A percentile compares a stretch with the other conserved stretches of the same genome.
Evolutionary conservation across 306 rosid genomes (phyloP).

Genomic region (Acacia confusa): DNA sequence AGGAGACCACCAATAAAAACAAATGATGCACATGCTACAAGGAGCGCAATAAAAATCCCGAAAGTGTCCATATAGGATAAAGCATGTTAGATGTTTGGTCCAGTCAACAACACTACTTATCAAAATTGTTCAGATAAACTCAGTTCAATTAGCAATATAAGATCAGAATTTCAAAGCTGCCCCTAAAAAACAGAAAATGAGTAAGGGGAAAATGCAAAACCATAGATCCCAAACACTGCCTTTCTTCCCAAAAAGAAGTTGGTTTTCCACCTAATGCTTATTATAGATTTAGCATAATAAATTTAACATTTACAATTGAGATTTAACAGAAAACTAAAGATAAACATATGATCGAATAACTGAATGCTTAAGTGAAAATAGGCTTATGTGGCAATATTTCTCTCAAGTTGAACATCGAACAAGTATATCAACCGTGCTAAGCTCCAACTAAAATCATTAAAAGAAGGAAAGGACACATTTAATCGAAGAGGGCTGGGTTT

Average conservation of each 20-base stretch:
- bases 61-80: conserved; percentile 33
- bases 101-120: background rate
- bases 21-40: conserved; percentile 78
- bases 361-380: conserved; percentile 24
- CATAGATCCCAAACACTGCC: background rate
- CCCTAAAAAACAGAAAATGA: background rate
- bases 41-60: conserved; percentile 86
- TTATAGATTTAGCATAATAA: conserved; percentile 3
- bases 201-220: conserved; percentile 7
- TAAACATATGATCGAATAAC: conserved; percentile 7
- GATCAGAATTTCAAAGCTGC: background rate
- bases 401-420: conserved; percentile 81
- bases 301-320: conserved; percentile 7
- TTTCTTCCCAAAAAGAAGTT: conserved; percentile 1
- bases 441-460: conserved; percentile 71
- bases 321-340: conserved; percentile 4
- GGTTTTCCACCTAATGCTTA: conserved; percentile 9
- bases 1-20: conserved; percentile 80
- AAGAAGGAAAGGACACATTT: conserved; percentile 81
- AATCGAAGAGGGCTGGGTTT: conserved; percentile 79
- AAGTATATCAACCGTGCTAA: conserved; percentile 70
- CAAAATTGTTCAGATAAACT: conserved; percentile 12
- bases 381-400: conserved; percentile 95
- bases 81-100: background rate
- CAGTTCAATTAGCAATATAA: background rate